phyloP scores from a whole-genome alignment of 768 basidiomycete genomes.

The Lepiota venenata region DNA sequence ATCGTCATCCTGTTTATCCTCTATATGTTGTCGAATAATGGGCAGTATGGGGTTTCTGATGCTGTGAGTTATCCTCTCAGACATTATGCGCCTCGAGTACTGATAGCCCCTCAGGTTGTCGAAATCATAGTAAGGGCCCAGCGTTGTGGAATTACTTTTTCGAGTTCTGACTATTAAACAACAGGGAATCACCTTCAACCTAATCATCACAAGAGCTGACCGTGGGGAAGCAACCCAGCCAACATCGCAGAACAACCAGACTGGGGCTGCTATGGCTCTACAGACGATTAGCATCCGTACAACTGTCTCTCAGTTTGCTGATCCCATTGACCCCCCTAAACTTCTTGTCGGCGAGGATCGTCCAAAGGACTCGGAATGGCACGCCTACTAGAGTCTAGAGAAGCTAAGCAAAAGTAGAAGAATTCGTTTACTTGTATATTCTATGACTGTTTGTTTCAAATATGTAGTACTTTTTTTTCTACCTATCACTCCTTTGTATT shows the following conservation, averaged over 20 bases:
- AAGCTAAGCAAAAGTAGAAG: not conserved
- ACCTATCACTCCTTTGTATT: too few species aligned
- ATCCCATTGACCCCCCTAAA: not conserved
- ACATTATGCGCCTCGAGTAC: not conserved
- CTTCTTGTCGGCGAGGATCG: not conserved
- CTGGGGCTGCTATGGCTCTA: not conserved
- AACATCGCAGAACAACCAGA: constrained; percentile 2
- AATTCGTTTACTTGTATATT: too few species aligned
- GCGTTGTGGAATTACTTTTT: not conserved
- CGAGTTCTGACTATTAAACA: not conserved
- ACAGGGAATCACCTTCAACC: constrained; percentile 26
- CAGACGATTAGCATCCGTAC: constrained; percentile 9
- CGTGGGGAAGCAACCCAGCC: constrained; percentile 14
- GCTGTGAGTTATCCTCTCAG: constrained; percentile 24
- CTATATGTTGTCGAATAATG: constrained; percentile 35
- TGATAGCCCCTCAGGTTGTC: constrained; percentile 26
- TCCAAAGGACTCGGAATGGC: not conserved
- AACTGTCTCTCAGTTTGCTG: constrained; percentile 1
- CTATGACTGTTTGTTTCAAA: too few species aligned
- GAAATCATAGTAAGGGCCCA: constrained; percentile 34
- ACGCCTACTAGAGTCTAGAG: not conserved
- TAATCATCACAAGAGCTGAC: constrained; percentile 21
- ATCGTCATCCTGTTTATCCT: constrained; percentile 32
- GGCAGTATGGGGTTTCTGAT: constrained; percentile 33
- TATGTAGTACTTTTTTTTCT: too few species aligned